phyloP scores from a whole-genome alignment of 2,329 filamentous ascomycete species.

The Cladosporium sphaerospermum region DNA sequence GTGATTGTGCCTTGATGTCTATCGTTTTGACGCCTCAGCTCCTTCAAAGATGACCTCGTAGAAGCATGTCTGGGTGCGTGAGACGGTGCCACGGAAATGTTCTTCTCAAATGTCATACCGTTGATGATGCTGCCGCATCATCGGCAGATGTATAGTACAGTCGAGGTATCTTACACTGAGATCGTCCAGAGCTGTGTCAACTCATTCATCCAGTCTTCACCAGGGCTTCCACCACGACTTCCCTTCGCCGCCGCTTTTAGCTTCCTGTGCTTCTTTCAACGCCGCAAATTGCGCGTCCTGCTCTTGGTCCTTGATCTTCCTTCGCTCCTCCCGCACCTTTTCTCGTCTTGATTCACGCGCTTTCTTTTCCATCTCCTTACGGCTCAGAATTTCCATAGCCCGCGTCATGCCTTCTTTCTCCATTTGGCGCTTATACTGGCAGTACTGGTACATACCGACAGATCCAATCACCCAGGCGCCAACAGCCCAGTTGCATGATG shows the following conservation, averaged over 20 bases:
- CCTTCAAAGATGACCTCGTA: no score
- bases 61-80: no score
- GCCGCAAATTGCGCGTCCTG: constrained; percentile 32
- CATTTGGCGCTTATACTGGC: constrained; percentile 64
- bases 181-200: background rate
- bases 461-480: constrained; percentile 65
- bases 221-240: constrained; percentile 33
- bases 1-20: no score
- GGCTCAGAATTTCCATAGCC: constrained; percentile 73
- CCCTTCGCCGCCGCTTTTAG: constrained; percentile 11
- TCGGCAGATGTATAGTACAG: no score
- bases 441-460: constrained; percentile 75
- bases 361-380: constrained; percentile 60
- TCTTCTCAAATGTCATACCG: no score
- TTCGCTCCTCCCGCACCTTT: constrained; percentile 32
- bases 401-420: constrained; percentile 81
- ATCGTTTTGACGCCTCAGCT: no score
- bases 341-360: constrained; percentile 42
- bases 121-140: no score
- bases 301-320: constrained; percentile 39
- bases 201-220: constrained; percentile 14
- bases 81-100: no score
- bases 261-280: constrained; percentile 19
- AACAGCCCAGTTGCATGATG: constrained; percentile 79
- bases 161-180: background rate